These are phyloP conservation scores for Rubus idaeus DNA, from an alignment of 306 rosid species.

Conservation along the genomic window DNA sequence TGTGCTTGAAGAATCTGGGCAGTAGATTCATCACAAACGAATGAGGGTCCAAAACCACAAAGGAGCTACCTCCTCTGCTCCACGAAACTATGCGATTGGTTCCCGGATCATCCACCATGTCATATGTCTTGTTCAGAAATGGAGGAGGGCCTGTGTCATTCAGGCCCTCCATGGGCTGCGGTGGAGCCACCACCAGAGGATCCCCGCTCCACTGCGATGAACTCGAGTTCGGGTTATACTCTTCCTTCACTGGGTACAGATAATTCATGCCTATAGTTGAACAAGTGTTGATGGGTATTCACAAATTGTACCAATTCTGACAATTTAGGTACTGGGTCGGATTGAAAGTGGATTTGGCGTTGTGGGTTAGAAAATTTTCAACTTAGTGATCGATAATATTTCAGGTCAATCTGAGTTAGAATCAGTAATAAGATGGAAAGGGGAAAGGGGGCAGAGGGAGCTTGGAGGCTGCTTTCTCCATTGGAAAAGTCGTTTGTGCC, in stretches of 20 bases:
- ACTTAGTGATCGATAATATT: no score
- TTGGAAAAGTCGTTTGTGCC: slow-evolving; percentile 41
- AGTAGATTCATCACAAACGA: slow-evolving; percentile 57
- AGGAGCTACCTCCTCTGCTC: slow-evolving; percentile 69
- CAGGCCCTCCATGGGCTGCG: slow-evolving; percentile 83
- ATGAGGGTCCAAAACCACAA: slow-evolving; percentile 84
- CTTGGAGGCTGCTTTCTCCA: slow-evolving; percentile 18
- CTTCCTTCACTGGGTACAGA: slow-evolving; percentile 56
- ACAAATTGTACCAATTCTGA: background rate
- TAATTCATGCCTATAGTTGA: slow-evolving; percentile 40
- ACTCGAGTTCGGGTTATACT: slow-evolving; percentile 37
- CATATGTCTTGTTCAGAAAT: slow-evolving; percentile 79
- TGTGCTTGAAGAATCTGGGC: slow-evolving; percentile 81
- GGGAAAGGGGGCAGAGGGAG: background rate
- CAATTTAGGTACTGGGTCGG: background rate
- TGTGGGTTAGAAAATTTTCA: background rate
- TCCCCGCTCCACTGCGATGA: slow-evolving; percentile 34
- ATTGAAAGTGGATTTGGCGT: background rate
- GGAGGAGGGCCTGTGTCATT: slow-evolving; percentile 89
- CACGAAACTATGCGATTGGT: slow-evolving; percentile 69
- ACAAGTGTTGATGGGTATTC: background rate
- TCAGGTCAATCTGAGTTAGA: slow-evolving; percentile 8
- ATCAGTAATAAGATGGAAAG: background rate
- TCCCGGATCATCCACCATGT: slow-evolving; percentile 68
- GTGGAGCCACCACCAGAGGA: slow-evolving; percentile 31